Evolutionary conservation across 768 basidiomycete genomes (phyloP), one percentile per base, ranked within the genome.

Genomic region (Mycena galopus): DNA sequence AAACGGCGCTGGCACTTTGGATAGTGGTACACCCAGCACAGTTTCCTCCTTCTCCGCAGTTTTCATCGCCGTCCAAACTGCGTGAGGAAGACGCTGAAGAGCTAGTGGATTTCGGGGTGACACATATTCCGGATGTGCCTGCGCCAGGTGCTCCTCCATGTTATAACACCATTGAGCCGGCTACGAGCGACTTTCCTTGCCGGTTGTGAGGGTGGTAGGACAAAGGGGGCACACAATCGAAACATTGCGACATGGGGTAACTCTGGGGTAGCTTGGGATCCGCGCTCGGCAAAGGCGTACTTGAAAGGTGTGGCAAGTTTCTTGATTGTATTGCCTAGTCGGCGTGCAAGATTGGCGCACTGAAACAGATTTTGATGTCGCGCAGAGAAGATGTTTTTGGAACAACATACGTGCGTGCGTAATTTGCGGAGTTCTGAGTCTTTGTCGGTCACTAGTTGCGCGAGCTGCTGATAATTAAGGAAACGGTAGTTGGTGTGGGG

Each of bases 401-500:
- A n/a, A n/a, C n/a, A n/a, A 44, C 50, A 29, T 19, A 44, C 69
- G 39, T 65, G 56, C 4, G 42, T 44, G 7, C 63, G 61, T 35
- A 30, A 56, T 25, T 33, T 23, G 35, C 64, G 53, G 17, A 71
- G 5, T 55, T 71, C 69, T 3, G 27, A 30, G 10, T 63, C 56
- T 44, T 55, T 55, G 30, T 65, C 21, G 0, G 7, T n/a, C 7
- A 71, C 11, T 0, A 44, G 51, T 1, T 32, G 8, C 4, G 39
- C 37, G 9, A 37, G n/a, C 30, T 71, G 69, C 19, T 33, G 33
- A 29, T 47, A 47, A 21, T 53, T 53, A 8, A 71, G 69, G 25
- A 33, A 71, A 12, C 60, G 30, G 25, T 17, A 42, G 42, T 71
- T 71, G 3, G 69, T 71, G 10, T 71, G 62, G 14, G 42, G 63